These are phyloP conservation scores for Backusella tuberculispora DNA, from an alignment of 192 early-diverging fungal genomes.

Conservation along the genomic window DNA sequence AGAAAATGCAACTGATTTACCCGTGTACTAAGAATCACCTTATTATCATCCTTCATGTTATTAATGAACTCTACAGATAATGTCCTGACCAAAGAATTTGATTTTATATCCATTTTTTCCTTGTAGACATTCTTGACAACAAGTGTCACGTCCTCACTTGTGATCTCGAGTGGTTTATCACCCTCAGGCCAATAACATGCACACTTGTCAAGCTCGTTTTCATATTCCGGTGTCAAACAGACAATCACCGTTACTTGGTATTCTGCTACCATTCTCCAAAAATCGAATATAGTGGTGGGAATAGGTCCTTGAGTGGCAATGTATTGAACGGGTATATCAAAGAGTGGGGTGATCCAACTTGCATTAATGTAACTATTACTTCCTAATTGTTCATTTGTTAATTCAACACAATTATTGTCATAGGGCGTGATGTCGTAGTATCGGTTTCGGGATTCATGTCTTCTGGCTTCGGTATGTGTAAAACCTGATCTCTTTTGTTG, in stretches of 20 bases:
- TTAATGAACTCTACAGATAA: background rate
- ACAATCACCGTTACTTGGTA: slow-evolving; percentile 77
- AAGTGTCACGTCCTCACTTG: background rate
- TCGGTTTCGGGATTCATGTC: slow-evolving; percentile 31
- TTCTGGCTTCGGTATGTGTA: background rate
- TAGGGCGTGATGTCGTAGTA: slow-evolving; percentile 47
- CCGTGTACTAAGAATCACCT: background rate
- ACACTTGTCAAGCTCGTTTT: slow-evolving; percentile 75
- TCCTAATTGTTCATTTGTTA: slow-evolving; percentile 11
- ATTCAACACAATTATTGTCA: slow-evolving; percentile 21
- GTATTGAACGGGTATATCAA: slow-evolving; percentile 56
- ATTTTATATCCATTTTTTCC: background rate
- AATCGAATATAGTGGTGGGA: slow-evolving; percentile 71
- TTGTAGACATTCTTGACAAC: background rate
- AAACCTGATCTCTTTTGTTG: slow-evolving; percentile 6
- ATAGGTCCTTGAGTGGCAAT: slow-evolving; percentile 93
- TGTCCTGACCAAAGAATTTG: background rate
- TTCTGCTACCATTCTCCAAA: slow-evolving; percentile 93
- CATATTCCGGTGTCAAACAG: slow-evolving; percentile 82
- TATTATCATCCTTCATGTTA: background rate
- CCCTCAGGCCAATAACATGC: slow-evolving; percentile 84
- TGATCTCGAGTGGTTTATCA: slow-evolving; percentile 35
- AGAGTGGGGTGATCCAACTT: slow-evolving; percentile 62
- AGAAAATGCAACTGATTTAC: slow-evolving; percentile 79
- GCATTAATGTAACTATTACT: slow-evolving; percentile 78